Base-by-base conservation (phyloP, 164 flowering plant species). In the Brasenia schreberi region DNA sequence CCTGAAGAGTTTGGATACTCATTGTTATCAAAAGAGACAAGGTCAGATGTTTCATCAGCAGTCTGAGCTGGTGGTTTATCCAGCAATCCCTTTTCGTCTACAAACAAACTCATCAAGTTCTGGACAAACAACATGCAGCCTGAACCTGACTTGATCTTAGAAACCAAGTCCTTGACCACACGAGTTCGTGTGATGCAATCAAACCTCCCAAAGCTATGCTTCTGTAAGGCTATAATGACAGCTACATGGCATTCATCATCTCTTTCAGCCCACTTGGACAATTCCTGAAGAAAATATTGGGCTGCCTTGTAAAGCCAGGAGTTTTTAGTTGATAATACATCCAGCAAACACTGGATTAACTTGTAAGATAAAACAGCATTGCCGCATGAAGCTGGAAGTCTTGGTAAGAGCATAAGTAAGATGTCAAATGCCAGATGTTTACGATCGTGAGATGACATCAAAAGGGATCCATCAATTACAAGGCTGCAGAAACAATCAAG, bases 1-100 rank as follows among this genome's bases (percentile, higher is more conserved):
- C 84, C 87, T 18, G 65, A 49, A 23, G 74, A 60, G 16, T 73
- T 84, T 66, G 62, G 43, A 45, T 86, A 76, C 67, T 85, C 91
- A 74, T 86, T 92, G 62, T 88, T 97, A 76, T 86, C 94, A 5
- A 72, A 16, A 10, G 89, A 84, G 68, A 88, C 94, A 16, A 82
- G 76, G 73, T 92, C 99, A 9, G 96, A 87, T 75, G 86, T 90
- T 72, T 92, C 94, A 81, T 92, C 96, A 4, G 94, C 88, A 62
- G 99, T 88, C 81, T 91, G 96, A 75, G 89, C 98, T 2, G 96
- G 90, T 67, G 97, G 92, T 76, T 93, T 92, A 44, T 90, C 97
- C 5, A 81, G 76, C 62, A 80, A 78, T 62, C 65, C 74, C 52
- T 81, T 83, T 71, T 84, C 97, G 79, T 95, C 97, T 43, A 95